Percentiles rank a stretch among this genome's conserved stretches.
Evolutionary conservation across 1,139 yeast genomes (phyloP).

Genomic region (Geotrichum fermentans): DNA sequence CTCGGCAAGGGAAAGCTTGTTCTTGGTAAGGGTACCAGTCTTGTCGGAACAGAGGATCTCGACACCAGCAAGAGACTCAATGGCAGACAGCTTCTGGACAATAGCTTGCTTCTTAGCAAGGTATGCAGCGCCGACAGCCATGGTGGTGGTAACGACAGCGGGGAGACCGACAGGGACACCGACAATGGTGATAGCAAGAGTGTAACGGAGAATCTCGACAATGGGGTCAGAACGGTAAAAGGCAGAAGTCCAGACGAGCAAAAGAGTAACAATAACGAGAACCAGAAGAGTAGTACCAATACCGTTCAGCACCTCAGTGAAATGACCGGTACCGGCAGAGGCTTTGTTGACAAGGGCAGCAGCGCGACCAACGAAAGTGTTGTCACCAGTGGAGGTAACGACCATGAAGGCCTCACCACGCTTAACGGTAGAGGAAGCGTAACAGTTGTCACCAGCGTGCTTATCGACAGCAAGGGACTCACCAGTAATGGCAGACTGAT

Average conservation of each 20-base stretch:
- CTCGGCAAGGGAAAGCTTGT: slow-evolving; percentile 92
- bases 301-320: slow-evolving; percentile 96
- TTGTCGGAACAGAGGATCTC: slow-evolving; percentile 98
- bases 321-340: slow-evolving; percentile 89
- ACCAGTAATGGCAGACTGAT: slow-evolving; percentile 98
- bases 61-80: slow-evolving; percentile 98
- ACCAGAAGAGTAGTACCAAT: slow-evolving; percentile 91
- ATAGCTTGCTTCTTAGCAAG: slow-evolving; percentile 97
- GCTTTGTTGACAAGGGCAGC: slow-evolving; percentile 97
- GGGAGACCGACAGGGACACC: slow-evolving; percentile 99
- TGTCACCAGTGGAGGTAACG: slow-evolving; percentile 94
- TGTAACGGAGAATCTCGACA: slow-evolving; percentile 85
- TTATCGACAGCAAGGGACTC: slow-evolving; percentile 96
- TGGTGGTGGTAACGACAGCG: slow-evolving; percentile 98
- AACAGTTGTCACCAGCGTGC: slow-evolving; percentile 79
- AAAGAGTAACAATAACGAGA: slow-evolving; percentile 79
- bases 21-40: slow-evolving; percentile 98
- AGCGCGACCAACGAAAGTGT: slow-evolving; percentile 90
- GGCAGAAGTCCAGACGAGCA: slow-evolving; percentile 89
- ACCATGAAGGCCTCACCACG: slow-evolving; percentile 96
- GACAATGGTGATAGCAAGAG: slow-evolving; percentile 92
- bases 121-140: slow-evolving; percentile 99
- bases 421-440: slow-evolving; percentile 94
- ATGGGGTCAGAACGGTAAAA: slow-evolving; percentile 91
- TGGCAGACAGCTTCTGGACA: slow-evolving; percentile 96